Percentiles rank a stretch among this genome's conserved stretches.
These are phyloP conservation scores for Aquilaria yunnanensis DNA, from an alignment of 345 rosid genomes.

Conservation along the genomic window DNA sequence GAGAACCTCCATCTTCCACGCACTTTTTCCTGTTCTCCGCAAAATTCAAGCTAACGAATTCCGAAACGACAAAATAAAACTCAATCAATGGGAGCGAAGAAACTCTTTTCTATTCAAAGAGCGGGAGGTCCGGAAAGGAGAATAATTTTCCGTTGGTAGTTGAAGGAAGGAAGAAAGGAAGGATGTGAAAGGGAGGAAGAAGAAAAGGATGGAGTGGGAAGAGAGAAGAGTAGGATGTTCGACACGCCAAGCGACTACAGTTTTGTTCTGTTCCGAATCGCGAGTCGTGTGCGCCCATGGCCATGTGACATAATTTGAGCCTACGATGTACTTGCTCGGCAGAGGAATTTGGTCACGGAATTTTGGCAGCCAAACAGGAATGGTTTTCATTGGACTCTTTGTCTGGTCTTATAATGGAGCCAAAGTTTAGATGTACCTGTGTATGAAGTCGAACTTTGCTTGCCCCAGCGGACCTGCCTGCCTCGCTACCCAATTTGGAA, in stretches of 20 bases:
- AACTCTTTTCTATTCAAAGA: not conserved
- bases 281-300: too few relatives aligned
- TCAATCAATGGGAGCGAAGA: not conserved
- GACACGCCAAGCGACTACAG: conserved; percentile 37
- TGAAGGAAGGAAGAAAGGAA: conserved; percentile 20
- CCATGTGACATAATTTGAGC: too few relatives aligned
- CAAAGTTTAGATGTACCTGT: too few relatives aligned
- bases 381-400: too few relatives aligned
- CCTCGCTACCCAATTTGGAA: too few relatives aligned
- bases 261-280: not conserved
- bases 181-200: conserved; percentile 15
- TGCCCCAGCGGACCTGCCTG: too few relatives aligned
- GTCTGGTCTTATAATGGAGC: too few relatives aligned
- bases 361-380: too few relatives aligned
- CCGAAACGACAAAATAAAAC: too few relatives aligned
- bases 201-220: conserved; percentile 30
- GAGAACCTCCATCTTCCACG: conserved; percentile 40
- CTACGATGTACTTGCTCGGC: too few relatives aligned
- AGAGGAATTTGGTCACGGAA: too few relatives aligned
- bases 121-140: conserved; percentile 5
- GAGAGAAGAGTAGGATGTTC: conserved; percentile 13
- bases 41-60: not conserved
- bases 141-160: not conserved
- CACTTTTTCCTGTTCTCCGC: not conserved
- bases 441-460: too few relatives aligned